A percentile compares a stretch with the other conserved stretches of the same genome.
Conservation (phyloP, 176 grass and related monocot species). For the Oryza punctata region DNA sequence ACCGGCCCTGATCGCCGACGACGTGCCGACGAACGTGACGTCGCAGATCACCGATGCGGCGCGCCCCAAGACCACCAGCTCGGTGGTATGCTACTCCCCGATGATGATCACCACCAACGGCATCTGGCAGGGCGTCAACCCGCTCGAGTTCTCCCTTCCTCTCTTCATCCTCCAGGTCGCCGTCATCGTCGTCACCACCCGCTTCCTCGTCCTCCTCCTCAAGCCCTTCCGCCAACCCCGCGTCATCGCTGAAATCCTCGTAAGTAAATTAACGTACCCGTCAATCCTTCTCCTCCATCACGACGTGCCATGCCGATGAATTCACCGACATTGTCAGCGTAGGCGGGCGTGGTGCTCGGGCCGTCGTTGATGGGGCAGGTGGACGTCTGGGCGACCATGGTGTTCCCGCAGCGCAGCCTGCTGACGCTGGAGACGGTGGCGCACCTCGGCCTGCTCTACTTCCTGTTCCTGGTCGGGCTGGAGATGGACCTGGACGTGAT, state of each 20-base stretch:
- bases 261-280: not conserved
- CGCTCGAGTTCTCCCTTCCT: slow-evolving; percentile 70
- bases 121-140: slow-evolving; percentile 67
- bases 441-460: slow-evolving; percentile 82
- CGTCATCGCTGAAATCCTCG: slow-evolving; percentile 84
- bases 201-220: slow-evolving; percentile 67
- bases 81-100: slow-evolving; percentile 69
- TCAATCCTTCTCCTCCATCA: no score
- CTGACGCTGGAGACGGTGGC: slow-evolving; percentile 78
- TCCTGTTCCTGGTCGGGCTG: slow-evolving; percentile 73
- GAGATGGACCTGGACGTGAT: slow-evolving; percentile 84
- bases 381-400: slow-evolving; percentile 23
- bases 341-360: slow-evolving; percentile 74
- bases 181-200: slow-evolving; percentile 80
- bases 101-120: slow-evolving; percentile 67
- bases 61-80: slow-evolving; percentile 15
- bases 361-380: slow-evolving; percentile 66
- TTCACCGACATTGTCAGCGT: not conserved
- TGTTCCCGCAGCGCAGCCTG: slow-evolving; percentile 72
- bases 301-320: no score
- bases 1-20: slow-evolving; percentile 28
- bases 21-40: slow-evolving; percentile 33
- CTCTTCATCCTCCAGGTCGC: slow-evolving; percentile 81
- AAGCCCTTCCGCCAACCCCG: slow-evolving; percentile 77
- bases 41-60: slow-evolving; percentile 16